Base-by-base conservation (phyloP, 2,329 filamentous ascomycete genomes). In the Coniochaeta prunicola region DNA sequence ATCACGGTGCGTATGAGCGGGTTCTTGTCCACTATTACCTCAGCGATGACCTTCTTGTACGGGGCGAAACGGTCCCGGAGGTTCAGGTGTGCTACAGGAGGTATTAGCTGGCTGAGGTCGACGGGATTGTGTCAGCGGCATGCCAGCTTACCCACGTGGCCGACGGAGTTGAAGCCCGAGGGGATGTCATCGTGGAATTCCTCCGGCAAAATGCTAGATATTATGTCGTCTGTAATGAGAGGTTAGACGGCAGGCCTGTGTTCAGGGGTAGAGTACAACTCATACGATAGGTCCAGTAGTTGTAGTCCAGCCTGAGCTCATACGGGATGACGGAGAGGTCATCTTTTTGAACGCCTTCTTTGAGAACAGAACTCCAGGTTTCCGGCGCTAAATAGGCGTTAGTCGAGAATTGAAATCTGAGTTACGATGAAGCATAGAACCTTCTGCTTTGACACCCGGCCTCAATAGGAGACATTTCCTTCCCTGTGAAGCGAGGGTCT, bases 1-100 rank as follows among this genome's bases (percentile, higher is more conserved):
- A 99, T 97, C 65, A 99, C 92, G 0, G 94, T 99, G 60, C 80
- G 82, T 61, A 97, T 84, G 53, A 76, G 77, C 10, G 86, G 82
- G 73, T 96, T 96, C 76, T 99, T 99, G 77, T 97, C 94, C 57
- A 91, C 76, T 21, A 99, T 77, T 2, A 97, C 87, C 67, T 93
- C 80, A 0, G 89, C 94, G 56, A 97, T 92, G 45, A 97, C 71
- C 64, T 88, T 73, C 73, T 94, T 96, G 78, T 96, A 96, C 0
- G 90, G 91, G 12, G 91, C 77, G 69, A 92, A 97, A 63, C 87
- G 83, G 21, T 90, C 86, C 56, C 91, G 86, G 33, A 99, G 85
- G 72, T 99, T 99, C 60, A 99, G 78, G 69, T 99, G 94, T 42
- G 92, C 93, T 87, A 59, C 0, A 33, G 45, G 40, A n/a, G 4